Conservation (phyloP, 306 rosid genomes). For the Castanospermum australe region DNA sequence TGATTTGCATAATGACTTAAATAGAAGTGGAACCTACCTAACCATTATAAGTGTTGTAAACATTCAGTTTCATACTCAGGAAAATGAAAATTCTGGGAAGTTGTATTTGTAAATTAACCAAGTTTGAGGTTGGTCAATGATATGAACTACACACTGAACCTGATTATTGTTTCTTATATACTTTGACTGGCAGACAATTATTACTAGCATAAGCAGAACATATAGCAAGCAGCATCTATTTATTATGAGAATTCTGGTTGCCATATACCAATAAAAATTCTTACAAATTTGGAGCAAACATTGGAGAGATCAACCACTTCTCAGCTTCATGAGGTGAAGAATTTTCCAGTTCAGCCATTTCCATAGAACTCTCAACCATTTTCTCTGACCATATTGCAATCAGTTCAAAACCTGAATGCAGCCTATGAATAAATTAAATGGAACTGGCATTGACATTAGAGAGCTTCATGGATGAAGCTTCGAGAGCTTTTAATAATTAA, state of each 20-base stretch:
- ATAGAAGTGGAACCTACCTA: conserved; percentile 10
- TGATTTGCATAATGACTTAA: not conserved
- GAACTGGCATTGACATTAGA: conserved; percentile 28
- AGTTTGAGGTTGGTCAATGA: not conserved
- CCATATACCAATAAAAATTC: conserved; percentile 14
- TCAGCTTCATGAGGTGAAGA: conserved; percentile 87
- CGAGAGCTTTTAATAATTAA: conserved; percentile 28
- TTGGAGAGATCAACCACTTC: conserved; percentile 80
- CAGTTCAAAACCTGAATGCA: conserved; percentile 82
- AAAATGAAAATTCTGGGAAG: conserved; percentile 21
- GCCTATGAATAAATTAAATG: conserved; percentile 36
- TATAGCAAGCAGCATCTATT: conserved; percentile 13
- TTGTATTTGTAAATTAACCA: not conserved
- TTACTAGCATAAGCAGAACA: conserved; percentile 19
- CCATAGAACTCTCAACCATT: conserved; percentile 79
- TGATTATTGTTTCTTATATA: conserved; percentile 4
- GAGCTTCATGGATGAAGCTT: conserved; percentile 19
- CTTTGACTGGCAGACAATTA: conserved; percentile 2
- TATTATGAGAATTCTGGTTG: conserved; percentile 8
- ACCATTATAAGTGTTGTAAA: conserved; percentile 5
- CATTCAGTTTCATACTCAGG: conserved; percentile 16
- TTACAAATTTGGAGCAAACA: conserved; percentile 58
- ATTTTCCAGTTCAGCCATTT: conserved; percentile 98
- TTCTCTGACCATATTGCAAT: conserved; percentile 81
- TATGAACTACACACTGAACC: conserved; percentile 15